Conservation (phyloP, 2,329 filamentous ascomycete genomes). For the Neonectria magnoliae region DNA sequence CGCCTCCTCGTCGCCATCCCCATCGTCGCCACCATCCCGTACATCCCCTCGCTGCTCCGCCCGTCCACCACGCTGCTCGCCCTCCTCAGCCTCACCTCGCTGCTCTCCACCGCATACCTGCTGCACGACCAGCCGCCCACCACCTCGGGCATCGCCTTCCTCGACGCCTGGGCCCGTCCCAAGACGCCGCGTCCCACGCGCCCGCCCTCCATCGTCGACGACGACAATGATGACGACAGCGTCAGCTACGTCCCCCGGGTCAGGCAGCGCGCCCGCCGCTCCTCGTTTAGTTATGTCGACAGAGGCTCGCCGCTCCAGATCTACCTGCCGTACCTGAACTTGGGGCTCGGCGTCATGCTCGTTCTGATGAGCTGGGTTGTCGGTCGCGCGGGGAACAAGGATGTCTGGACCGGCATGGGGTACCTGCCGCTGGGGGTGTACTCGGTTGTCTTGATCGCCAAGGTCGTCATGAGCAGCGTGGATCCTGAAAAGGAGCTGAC, state of each 20-base stretch:
- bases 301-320: slow-evolving; percentile 60
- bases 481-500: slow-evolving; percentile 74
- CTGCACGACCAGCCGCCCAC: slow-evolving; percentile 65
- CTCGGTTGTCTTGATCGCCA: slow-evolving; percentile 67
- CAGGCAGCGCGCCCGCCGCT: slow-evolving; percentile 29
- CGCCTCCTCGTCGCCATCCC: slow-evolving; percentile 70
- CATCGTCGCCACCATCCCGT: slow-evolving; percentile 63
- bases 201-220: slow-evolving; percentile 34
- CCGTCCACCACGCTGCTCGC: slow-evolving; percentile 54
- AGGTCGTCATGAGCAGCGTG: slow-evolving; percentile 73
- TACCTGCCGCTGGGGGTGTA: slow-evolving; percentile 69
- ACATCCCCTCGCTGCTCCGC: slow-evolving; percentile 53
- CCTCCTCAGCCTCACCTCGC: slow-evolving; percentile 69
- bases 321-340: slow-evolving; percentile 70
- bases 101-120: slow-evolving; percentile 70
- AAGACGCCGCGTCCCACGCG: slow-evolving; percentile 40
- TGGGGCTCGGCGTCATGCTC: slow-evolving; percentile 64
- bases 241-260: slow-evolving; percentile 22
- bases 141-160: slow-evolving; percentile 60
- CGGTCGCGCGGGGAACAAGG: slow-evolving; percentile 45
- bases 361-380: slow-evolving; percentile 55
- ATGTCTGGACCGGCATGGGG: slow-evolving; percentile 56
- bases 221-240: slow-evolving; percentile 27
- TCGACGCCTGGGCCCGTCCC: slow-evolving; percentile 58
- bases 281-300: slow-evolving; percentile 35